Conservation (phyloP, 78 protist species). For the Mastigamoeba balamuthi region DNA sequence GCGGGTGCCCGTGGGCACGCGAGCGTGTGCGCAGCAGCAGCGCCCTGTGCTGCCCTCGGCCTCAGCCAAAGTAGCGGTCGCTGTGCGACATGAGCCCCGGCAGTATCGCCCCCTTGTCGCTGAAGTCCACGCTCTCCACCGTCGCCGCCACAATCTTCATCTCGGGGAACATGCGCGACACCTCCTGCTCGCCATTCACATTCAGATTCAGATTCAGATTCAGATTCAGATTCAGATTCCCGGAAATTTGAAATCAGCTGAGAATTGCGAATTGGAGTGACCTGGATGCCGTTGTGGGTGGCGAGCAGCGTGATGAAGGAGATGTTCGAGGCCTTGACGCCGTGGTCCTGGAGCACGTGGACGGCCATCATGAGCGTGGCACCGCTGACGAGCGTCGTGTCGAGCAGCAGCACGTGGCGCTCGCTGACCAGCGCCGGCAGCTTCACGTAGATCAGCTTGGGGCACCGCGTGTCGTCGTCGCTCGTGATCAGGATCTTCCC, state of each 20-base stretch:
- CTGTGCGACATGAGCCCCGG: conserved; percentile 46
- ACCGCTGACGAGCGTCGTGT: conserved; percentile 56
- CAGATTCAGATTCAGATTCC: too few species aligned
- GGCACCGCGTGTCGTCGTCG: conserved; percentile 42
- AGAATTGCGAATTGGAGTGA: not conserved
- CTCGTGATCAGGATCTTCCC: conserved; percentile 76
- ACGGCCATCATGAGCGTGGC: conserved; percentile 40
- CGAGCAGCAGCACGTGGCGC: conserved; percentile 41
- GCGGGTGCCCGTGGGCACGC: too few species aligned
- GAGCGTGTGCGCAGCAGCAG: too few species aligned
- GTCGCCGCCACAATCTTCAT: conserved; percentile 24
- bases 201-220: too few species aligned
- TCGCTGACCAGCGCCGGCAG: conserved; percentile 22
- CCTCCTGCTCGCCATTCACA: not conserved
- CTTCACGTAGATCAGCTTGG: conserved; percentile 35
- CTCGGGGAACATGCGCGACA: conserved; percentile 41
- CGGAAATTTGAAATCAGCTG: not conserved
- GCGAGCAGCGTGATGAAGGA: conserved; percentile 31
- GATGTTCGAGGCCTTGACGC: conserved; percentile 39
- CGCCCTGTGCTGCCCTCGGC: too few species aligned
- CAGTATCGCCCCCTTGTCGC: conserved; percentile 20
- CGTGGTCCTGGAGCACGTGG: conserved; percentile 42
- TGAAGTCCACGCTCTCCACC: conserved; percentile 17
- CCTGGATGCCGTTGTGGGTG: conserved; percentile 13
- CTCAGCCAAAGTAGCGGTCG: conserved; percentile 51